Percentiles rank a stretch among this genome's conserved stretches.
Evolutionary conservation across 2,329 filamentous ascomycete species (phyloP).

Genomic region (Calonectria ilicicola): DNA sequence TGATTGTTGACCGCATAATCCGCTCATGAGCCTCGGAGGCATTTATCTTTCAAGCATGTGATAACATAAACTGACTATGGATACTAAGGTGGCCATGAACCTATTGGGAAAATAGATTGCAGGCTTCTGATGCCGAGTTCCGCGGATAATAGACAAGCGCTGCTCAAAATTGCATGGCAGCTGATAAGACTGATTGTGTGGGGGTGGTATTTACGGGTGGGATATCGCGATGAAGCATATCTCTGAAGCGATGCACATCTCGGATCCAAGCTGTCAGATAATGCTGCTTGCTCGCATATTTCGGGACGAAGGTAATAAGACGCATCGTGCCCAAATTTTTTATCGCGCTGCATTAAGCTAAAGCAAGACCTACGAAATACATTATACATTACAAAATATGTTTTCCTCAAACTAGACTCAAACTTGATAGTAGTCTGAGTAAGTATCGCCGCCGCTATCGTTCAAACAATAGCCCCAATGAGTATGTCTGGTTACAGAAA

Average conservation of each 20-base stretch:
- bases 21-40: background rate
- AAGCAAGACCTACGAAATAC: too few species aligned
- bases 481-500: background rate
- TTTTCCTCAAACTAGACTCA: background rate
- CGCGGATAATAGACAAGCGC: background rate
- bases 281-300: background rate
- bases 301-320: background rate
- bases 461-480: background rate
- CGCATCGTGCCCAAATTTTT: background rate
- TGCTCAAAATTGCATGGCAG: background rate
- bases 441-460: background rate
- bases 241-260: background rate
- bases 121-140: background rate
- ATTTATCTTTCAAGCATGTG: background rate
- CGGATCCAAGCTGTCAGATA: slow-evolving; percentile 1
- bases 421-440: background rate
- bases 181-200: background rate
- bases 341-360: background rate
- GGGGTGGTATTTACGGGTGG: background rate
- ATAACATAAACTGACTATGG: background rate
- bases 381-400: background rate
- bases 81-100: background rate
- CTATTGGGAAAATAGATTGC: background rate
- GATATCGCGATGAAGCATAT: background rate
- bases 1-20: background rate